Percentiles rank a stretch among this genome's conserved stretches.
Conservation (phyloP, 2,329 filamentous ascomycete genomes). For the Venturia carpophila region DNA sequence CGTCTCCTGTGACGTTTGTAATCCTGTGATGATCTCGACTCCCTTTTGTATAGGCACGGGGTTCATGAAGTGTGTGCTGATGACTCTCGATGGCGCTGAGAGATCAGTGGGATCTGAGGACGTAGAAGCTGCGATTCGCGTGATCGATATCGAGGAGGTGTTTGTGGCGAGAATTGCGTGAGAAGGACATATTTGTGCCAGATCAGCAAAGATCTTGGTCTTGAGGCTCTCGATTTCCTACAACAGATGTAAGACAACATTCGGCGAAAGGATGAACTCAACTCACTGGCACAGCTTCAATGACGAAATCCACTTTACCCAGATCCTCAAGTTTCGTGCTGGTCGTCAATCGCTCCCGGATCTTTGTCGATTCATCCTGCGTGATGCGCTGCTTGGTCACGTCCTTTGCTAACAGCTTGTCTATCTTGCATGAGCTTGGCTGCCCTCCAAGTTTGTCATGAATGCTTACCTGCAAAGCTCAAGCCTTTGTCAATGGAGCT, state of each 20-base stretch:
- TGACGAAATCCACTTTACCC: constrained; percentile 85
- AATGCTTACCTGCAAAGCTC: constrained; percentile 69
- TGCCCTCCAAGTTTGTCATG: background rate
- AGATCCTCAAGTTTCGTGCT: constrained; percentile 70
- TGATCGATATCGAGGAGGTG: constrained; percentile 98
- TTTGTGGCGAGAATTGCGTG: constrained; percentile 94
- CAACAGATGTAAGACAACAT: background rate
- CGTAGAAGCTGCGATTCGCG: constrained; percentile 84
- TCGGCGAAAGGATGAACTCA: background rate
- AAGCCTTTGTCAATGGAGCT: constrained; percentile 81
- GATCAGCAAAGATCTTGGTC: constrained; percentile 72
- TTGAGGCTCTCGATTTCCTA: constrained; percentile 79
- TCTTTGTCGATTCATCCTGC: constrained; percentile 67
- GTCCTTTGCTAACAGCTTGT: constrained; percentile 90
- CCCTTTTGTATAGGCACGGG: constrained; percentile 94
- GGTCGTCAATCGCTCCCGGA: constrained; percentile 60
- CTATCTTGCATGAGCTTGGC: constrained; percentile 36
- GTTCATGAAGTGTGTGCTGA: constrained; percentile 99
- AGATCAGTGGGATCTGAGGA: constrained; percentile 70
- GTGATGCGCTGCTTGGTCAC: constrained; percentile 80
- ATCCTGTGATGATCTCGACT: constrained; percentile 90
- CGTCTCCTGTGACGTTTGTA: constrained; percentile 81
- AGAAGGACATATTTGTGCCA: constrained; percentile 72
- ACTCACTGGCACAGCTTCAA: constrained; percentile 75
- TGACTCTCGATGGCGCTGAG: constrained; percentile 74